These are phyloP conservation scores for Geoglossum cookeanum DNA, from an alignment of 2,329 filamentous ascomycete genomes.

Conservation along the genomic window DNA sequence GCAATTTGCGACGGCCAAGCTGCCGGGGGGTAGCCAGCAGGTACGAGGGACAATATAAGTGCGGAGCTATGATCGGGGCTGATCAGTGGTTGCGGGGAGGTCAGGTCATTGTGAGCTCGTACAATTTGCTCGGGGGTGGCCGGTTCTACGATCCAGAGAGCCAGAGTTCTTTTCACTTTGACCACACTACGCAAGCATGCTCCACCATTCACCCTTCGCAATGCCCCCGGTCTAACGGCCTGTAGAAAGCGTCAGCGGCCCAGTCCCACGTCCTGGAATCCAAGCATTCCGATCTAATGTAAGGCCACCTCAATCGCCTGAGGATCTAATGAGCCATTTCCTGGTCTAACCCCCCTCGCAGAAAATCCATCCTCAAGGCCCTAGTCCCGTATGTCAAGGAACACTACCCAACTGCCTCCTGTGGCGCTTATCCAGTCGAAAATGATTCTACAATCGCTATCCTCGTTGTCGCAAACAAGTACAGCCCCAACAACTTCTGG, in stretches of 20 bases:
- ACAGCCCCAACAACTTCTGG: conserved; percentile 97
- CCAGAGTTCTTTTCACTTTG: conserved; percentile 72
- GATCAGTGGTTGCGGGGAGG: not conserved
- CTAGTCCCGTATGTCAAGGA: conserved; percentile 61
- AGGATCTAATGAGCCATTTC: not conserved
- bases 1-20: conserved; percentile 74
- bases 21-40: conserved; percentile 66
- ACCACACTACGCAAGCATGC: conserved; percentile 57
- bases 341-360: conserved; percentile 19
- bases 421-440: conserved; percentile 66
- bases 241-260: conserved; percentile 58
- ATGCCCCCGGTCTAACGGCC: not conserved
- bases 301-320: conserved; percentile 18
- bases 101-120: conserved; percentile 60
- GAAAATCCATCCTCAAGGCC: conserved; percentile 67
- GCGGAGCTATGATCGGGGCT: not conserved
- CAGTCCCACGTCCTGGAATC: conserved; percentile 68
- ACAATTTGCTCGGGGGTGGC: conserved; percentile 63
- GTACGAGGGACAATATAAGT: conserved; percentile 26
- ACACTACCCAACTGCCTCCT: conserved; percentile 68
- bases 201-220: conserved; percentile 9
- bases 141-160: conserved; percentile 83
- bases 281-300: conserved; percentile 62
- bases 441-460: conserved; percentile 60
- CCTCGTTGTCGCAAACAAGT: conserved; percentile 83